A percentile compares a stretch with the other conserved stretches of the same genome.
These are phyloP conservation scores for Heracleum sosnowskyi DNA, from an alignment of 129 eudicot genomes.

Conservation along the genomic window DNA sequence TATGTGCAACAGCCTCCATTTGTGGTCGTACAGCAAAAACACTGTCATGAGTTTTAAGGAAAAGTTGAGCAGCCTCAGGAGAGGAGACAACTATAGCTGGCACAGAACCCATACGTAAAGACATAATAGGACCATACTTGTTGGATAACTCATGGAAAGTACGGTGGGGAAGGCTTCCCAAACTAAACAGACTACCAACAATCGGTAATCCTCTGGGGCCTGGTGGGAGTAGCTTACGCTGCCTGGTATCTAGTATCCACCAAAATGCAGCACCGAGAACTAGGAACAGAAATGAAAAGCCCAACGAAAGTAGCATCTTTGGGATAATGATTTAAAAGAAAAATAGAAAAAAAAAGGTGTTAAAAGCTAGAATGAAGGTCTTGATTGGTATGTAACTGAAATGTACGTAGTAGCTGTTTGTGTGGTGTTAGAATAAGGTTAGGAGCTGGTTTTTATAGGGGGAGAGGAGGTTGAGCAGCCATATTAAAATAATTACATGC, in stretches of 20 bases:
- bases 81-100: not conserved
- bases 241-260: not conserved
- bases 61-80: not conserved
- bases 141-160: not conserved
- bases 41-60: conserved; percentile 4
- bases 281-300: not conserved
- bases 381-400: too few relatives aligned
- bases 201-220: not conserved
- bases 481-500: too few relatives aligned
- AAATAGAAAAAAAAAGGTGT: too few relatives aligned
- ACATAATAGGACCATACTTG: conserved; percentile 4
- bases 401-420: too few relatives aligned
- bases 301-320: not conserved
- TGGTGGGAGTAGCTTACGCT: not conserved
- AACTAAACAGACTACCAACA: conserved; percentile 57
- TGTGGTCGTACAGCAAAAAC: not conserved
- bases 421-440: too few relatives aligned
- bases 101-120: not conserved
- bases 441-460: too few relatives aligned
- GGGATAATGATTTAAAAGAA: too few relatives aligned
- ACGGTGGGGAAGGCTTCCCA: conserved; percentile 26
- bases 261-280: not conserved
- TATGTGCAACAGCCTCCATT: not conserved
- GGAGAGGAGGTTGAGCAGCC: too few relatives aligned
- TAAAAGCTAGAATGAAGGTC: too few relatives aligned